phyloP scores from a whole-genome alignment of 2,329 filamentous ascomycete species.

The Fusarium paranaense region DNA sequence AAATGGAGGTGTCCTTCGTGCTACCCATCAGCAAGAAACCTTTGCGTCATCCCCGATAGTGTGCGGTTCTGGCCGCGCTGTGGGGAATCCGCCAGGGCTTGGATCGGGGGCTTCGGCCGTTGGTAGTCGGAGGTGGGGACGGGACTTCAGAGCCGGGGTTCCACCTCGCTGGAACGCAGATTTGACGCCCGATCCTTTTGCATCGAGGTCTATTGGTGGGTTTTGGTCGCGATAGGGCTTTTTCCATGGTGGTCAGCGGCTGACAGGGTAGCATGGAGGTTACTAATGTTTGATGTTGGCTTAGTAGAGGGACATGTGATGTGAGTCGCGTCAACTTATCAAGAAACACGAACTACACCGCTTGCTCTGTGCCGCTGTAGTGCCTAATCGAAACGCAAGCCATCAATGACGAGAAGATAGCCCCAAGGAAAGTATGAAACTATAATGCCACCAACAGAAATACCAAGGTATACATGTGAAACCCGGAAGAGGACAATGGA shows the following conservation, averaged over 20 bases:
- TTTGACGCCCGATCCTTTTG: slow-evolving; percentile 25
- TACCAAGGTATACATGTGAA: not conserved
- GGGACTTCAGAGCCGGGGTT: not conserved
- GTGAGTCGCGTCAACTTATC: slow-evolving; percentile 10
- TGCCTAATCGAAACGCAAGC: not conserved
- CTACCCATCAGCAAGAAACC: not conserved
- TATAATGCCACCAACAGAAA: slow-evolving; percentile 7
- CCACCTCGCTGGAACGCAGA: slow-evolving; percentile 2
- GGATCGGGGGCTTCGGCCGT: slow-evolving; percentile 11
- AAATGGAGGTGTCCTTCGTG: slow-evolving; percentile 4
- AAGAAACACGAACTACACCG: not conserved
- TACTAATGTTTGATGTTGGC: not conserved
- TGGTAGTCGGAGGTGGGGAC: slow-evolving; percentile 34
- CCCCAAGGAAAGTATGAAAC: not conserved
- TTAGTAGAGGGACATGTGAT: slow-evolving; percentile 8
- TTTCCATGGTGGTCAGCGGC: slow-evolving; percentile 32
- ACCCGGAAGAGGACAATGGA: not conserved
- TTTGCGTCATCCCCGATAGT: slow-evolving; percentile 37
- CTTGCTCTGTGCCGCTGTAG: not conserved
- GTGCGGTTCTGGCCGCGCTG: slow-evolving; percentile 37
- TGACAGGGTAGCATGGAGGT: slow-evolving; percentile 2
- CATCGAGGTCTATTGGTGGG: not conserved
- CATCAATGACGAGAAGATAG: not conserved
- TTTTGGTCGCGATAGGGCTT: slow-evolving; percentile 17
- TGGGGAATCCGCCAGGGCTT: slow-evolving; percentile 29